Evolutionary conservation across 2,329 filamentous ascomycete genomes (phyloP).

Genomic region (Fusarium sp.): DNA sequence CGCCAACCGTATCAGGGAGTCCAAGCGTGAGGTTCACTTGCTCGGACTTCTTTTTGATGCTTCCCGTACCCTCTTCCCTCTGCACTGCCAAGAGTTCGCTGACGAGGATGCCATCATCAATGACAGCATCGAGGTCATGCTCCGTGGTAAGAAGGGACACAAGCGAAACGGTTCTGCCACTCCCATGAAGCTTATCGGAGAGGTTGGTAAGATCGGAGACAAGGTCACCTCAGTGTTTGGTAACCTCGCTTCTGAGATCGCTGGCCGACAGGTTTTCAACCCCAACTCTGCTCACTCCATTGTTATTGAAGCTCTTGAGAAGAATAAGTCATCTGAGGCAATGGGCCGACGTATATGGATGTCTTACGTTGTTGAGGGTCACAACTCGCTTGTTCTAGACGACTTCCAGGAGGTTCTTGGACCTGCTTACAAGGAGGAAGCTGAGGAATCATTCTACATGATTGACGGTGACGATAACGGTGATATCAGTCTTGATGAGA

Average conservation of each 20-base stretch:
- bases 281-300: conserved; percentile 90
- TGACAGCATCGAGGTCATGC: conserved; percentile 80
- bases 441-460: conserved; percentile 84
- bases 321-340: conserved; percentile 86
- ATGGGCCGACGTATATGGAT: conserved; percentile 96
- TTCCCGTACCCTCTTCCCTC: conserved; percentile 87
- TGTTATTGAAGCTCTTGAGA: conserved; percentile 89
- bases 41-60: conserved; percentile 91
- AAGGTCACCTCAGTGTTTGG: conserved; percentile 95
- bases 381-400: conserved; percentile 81
- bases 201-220: conserved; percentile 86
- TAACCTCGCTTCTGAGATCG: conserved; percentile 93
- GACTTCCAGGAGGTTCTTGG: conserved; percentile 93
- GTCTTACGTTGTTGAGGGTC: conserved; percentile 94
- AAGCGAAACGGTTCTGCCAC: conserved; percentile 72
- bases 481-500: conserved; percentile 95
- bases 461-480: conserved; percentile 92
- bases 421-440: conserved; percentile 77
- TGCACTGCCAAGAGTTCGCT: conserved; percentile 89
- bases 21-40: conserved; percentile 86
- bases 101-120: conserved; percentile 95
- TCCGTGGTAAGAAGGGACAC: conserved; percentile 67
- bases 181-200: conserved; percentile 83
- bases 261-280: conserved; percentile 95
- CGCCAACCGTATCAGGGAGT: conserved; percentile 85